These are phyloP conservation scores for Hanseniaspora jakobsenii DNA, from an alignment of 805 yeast genomes.

Conservation along the genomic window DNA sequence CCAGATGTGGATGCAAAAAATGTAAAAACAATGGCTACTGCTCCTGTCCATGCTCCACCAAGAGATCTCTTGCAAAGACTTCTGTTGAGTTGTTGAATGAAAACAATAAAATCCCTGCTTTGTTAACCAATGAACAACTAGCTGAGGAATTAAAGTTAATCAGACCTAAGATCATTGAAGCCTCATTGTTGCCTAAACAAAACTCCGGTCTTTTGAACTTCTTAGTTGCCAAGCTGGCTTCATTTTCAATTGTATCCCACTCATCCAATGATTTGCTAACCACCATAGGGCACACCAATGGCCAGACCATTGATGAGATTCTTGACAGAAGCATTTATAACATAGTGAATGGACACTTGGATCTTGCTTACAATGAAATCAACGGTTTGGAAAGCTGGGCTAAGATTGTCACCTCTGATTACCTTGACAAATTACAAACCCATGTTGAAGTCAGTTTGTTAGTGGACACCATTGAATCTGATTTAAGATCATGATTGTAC, in stretches of 20 bases:
- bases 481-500: conserved; percentile 23
- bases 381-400: conserved; percentile 87
- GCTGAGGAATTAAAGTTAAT: conserved; percentile 68
- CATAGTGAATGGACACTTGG: conserved; percentile 62
- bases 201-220: conserved; percentile 94
- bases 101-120: conserved; percentile 39
- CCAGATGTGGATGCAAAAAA: conserved; percentile 20
- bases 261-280: conserved; percentile 51
- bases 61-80: conserved; percentile 24
- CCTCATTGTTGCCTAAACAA: conserved; percentile 71
- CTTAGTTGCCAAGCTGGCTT: conserved; percentile 63
- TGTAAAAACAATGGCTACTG: conserved; percentile 17
- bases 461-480: conserved; percentile 55
- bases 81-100: conserved; percentile 39
- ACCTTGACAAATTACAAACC: conserved; percentile 82
- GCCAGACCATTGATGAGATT: conserved; percentile 78
- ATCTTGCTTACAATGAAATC: conserved; percentile 84
- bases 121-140: conserved; percentile 66
- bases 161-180: conserved; percentile 76
- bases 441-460: conserved; percentile 79
- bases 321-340: conserved; percentile 74
- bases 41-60: conserved; percentile 19
- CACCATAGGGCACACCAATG: conserved; percentile 58
- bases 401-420: conserved; percentile 76
- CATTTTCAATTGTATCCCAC: conserved; percentile 63